These are phyloP conservation scores for Stygiomarasmius scandens DNA, from an alignment of 1,284 basidiomycete genomes.

Conservation along the genomic window DNA sequence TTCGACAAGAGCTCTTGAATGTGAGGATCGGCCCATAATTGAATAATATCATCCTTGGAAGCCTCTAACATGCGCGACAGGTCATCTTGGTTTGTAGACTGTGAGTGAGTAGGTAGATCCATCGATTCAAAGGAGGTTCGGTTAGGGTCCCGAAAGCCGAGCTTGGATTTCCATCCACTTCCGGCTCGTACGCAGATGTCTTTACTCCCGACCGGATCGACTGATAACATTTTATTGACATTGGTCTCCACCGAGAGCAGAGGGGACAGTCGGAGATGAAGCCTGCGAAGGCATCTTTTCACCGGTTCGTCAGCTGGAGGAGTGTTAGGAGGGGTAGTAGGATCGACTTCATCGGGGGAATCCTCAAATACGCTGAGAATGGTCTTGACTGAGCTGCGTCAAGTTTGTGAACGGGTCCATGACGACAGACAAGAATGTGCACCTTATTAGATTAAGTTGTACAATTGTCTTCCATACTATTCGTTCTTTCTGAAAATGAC, in stretches of 20 bases:
- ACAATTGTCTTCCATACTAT: constrained; percentile 64
- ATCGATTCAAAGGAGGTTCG: constrained; percentile 5
- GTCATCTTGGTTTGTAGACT: constrained; percentile 30
- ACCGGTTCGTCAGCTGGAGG: constrained; percentile 21
- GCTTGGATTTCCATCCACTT: constrained; percentile 54
- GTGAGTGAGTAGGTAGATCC: constrained; percentile 6
- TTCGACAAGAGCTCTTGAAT: constrained; percentile 53
- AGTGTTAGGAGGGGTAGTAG: constrained; percentile 32
- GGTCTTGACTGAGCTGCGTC: constrained; percentile 52
- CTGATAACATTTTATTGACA: constrained; percentile 42
- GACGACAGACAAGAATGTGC: constrained; percentile 17
- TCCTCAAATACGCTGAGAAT: constrained; percentile 44
- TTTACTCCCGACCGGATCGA: not conserved
- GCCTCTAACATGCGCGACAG: constrained; percentile 57
- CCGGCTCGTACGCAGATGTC: constrained; percentile 62
- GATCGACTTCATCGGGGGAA: constrained; percentile 2
- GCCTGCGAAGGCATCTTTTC: constrained; percentile 39
- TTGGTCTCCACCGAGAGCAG: constrained; percentile 61
- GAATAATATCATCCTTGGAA: constrained; percentile 60
- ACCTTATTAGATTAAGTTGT: constrained; percentile 71
- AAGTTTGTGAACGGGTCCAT: not conserved
- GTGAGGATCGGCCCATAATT: constrained; percentile 60
- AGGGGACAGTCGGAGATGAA: constrained; percentile 58
- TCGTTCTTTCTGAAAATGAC: constrained; percentile 58
- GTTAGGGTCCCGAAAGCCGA: constrained; percentile 16